Conservation (phyloP, 441 rosid genomes). For the Aquilaria agallochum region DNA sequence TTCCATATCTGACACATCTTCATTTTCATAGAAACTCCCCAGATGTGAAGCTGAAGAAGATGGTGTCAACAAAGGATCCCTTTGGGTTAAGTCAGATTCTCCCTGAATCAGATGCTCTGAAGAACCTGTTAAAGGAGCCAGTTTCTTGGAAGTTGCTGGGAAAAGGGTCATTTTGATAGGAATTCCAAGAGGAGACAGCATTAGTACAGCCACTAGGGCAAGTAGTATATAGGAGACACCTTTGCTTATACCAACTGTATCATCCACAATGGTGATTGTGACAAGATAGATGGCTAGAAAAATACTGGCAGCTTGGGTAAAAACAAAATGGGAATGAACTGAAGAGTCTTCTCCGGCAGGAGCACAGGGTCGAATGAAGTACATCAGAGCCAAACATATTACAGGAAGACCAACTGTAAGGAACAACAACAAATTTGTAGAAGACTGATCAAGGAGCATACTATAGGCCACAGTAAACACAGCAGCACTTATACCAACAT, state of each 20-base stretch:
- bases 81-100: constrained; percentile 35
- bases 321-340: constrained; percentile 65
- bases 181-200: constrained; percentile 80
- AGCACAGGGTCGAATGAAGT: constrained; percentile 71
- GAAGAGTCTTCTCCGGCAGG: constrained; percentile 87
- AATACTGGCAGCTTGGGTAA: constrained; percentile 65
- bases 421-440: constrained; percentile 57
- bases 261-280: constrained; percentile 45
- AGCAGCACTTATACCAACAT: constrained; percentile 78
- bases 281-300: constrained; percentile 69
- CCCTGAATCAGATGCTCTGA: constrained; percentile 47
- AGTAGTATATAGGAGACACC: constrained; percentile 44
- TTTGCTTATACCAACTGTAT: constrained; percentile 31
- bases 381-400: constrained; percentile 62
- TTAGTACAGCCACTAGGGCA: constrained; percentile 49
- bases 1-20: constrained; percentile 58
- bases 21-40: constrained; percentile 54
- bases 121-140: constrained; percentile 40
- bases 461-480: constrained; percentile 73
- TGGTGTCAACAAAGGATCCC: constrained; percentile 57
- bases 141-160: constrained; percentile 43
- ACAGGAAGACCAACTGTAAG: constrained; percentile 75
- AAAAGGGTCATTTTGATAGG: constrained; percentile 94
- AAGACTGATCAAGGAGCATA: constrained; percentile 49
- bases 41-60: constrained; percentile 64